Evolutionary conservation across 208 protist genomes (phyloP).

Genomic region (Naegleria lovaniensis): DNA sequence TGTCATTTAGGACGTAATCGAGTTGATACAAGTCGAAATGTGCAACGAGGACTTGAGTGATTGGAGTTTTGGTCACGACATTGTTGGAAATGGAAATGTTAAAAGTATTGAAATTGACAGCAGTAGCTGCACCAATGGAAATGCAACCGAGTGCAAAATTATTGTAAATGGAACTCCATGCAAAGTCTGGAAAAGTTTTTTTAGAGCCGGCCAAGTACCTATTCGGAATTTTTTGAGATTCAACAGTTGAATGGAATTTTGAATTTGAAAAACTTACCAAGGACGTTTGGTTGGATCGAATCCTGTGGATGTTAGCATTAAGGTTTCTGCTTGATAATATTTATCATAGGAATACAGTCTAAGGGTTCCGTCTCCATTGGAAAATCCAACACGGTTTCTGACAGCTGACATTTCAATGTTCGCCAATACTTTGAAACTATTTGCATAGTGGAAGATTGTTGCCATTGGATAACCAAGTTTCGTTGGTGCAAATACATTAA

Average conservation of each 20-base stretch:
- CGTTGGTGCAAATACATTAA: background rate
- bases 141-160: background rate
- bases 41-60: background rate
- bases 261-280: too few relatives aligned
- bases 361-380: too few relatives aligned
- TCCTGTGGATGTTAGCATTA: too few relatives aligned
- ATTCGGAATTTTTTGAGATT: too few relatives aligned
- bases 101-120: background rate
- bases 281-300: too few relatives aligned
- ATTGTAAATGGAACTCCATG: background rate
- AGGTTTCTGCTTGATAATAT: too few relatives aligned
- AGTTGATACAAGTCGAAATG: background rate
- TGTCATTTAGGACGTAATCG: background rate
- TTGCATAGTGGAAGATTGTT: too few relatives aligned
- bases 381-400: too few relatives aligned
- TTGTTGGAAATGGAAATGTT: background rate
- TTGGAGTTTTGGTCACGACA: background rate
- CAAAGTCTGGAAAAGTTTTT: background rate
- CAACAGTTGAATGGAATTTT: too few relatives aligned
- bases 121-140: background rate
- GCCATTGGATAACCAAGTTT: background rate
- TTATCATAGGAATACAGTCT: too few relatives aligned
- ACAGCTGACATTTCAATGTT: too few relatives aligned
- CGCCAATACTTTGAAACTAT: too few relatives aligned
- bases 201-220: background rate